Conservation (phyloP, 31 red algal genomes). For the Porphyra umbilicalis region DNA sequence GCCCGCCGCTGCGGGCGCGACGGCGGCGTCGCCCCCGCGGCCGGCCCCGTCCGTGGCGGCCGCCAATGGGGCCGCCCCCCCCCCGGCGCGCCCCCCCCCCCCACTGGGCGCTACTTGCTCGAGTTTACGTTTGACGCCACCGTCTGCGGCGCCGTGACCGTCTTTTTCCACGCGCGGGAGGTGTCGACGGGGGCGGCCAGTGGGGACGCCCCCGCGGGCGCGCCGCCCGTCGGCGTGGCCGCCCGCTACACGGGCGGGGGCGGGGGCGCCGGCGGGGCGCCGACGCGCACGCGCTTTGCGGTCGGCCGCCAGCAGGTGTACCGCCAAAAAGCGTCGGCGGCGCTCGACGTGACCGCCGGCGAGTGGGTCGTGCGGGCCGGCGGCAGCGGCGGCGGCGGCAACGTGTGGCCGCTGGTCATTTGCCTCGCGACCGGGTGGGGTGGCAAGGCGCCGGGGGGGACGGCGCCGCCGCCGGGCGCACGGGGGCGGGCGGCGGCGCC, state of each 20-base stretch:
- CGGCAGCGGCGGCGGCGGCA: neutral
- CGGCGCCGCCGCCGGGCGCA: too few species aligned
- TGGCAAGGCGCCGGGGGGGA: too few species aligned
- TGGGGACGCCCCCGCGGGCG: neutral
- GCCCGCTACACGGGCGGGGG: neutral
- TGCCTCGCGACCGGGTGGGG: neutral
- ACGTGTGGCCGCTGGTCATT: neutral
- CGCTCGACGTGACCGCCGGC: neutral
- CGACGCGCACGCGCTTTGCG: neutral
- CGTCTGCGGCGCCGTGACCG: slow-evolving; percentile 17
- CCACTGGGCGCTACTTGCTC: neutral
- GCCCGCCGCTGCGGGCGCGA: neutral
- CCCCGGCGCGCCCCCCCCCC: too few species aligned
- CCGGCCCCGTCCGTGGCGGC: too few species aligned
- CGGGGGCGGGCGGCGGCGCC: neutral
- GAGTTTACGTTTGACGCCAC: slow-evolving; percentile 50
- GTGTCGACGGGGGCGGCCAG: neutral
- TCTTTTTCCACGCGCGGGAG: slow-evolving; percentile 37
- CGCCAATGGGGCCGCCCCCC: too few species aligned
- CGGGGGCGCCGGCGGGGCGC: neutral
- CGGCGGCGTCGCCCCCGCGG: too few species aligned
- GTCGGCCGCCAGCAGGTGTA: neutral
- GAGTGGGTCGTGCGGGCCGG: neutral
- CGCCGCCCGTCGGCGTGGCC: neutral
- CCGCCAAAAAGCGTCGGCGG: neutral